A percentile compares a stretch with the other conserved stretches of the same genome.
phyloP scores from a whole-genome alignment of 257 asterid genomes.

The Scutellaria barbata region DNA sequence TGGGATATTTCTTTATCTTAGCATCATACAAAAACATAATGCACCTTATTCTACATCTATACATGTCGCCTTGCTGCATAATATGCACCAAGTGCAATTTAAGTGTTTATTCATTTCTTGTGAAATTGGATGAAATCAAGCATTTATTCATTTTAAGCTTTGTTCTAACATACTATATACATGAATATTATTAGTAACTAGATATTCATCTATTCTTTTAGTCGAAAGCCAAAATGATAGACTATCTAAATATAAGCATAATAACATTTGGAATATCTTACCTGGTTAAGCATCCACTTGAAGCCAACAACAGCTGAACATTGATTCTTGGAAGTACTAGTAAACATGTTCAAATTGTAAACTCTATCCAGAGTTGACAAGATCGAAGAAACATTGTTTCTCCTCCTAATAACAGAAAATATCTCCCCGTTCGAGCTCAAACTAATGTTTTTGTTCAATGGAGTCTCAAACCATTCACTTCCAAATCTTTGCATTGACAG shows the following conservation, averaged over 20 bases:
- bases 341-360: slow-evolving; percentile 76
- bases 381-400: slow-evolving; percentile 69
- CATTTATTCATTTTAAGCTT: not conserved
- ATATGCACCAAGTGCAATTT: not conserved
- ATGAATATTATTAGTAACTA: not conserved
- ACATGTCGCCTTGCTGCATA: not conserved
- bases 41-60: not conserved
- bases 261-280: slow-evolving; percentile 15
- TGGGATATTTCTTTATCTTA: not conserved
- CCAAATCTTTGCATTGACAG: slow-evolving; percentile 96
- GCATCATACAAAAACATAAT: not conserved
- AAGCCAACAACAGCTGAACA: slow-evolving; percentile 94
- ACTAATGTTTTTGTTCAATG: slow-evolving; percentile 78
- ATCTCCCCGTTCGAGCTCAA: slow-evolving; percentile 95
- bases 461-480: slow-evolving; percentile 97
- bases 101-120: not conserved
- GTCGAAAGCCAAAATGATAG: not conserved
- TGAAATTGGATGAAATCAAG: not conserved
- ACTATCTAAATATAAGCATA: too few relatives aligned
- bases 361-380: slow-evolving; percentile 64
- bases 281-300: slow-evolving; percentile 99
- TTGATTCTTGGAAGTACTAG: slow-evolving; percentile 90
- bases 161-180: not conserved
- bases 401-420: slow-evolving; percentile 69
- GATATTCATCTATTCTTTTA: not conserved